A percentile compares a stretch with the other conserved stretches of the same genome.
These are phyloP conservation scores for Daldinia eschscholtzii DNA, from an alignment of 2,329 filamentous ascomycete genomes.

Conservation along the genomic window DNA sequence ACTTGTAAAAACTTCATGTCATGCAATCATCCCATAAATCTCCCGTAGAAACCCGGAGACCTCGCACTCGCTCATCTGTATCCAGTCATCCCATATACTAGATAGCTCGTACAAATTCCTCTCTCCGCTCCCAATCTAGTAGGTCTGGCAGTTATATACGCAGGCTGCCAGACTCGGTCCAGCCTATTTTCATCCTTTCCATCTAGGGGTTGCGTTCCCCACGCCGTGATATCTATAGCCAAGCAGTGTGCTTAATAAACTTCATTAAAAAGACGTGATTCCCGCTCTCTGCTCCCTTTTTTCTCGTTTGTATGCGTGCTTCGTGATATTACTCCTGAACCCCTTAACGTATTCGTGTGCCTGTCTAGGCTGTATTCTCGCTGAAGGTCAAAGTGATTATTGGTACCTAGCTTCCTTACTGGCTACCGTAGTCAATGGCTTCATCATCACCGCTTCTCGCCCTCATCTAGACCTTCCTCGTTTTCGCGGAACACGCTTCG, in stretches of 20 bases:
- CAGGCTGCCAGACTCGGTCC: background rate
- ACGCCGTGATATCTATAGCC: slow-evolving; percentile 33
- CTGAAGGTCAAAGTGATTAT: background rate
- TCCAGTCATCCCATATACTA: background rate
- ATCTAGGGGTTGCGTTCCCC: background rate
- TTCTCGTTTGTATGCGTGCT: background rate
- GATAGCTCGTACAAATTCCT: background rate
- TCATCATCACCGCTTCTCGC: slow-evolving; percentile 25
- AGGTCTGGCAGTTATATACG: slow-evolving; percentile 2
- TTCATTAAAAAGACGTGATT: background rate
- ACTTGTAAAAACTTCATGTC: slow-evolving; percentile 7
- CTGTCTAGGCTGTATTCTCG: background rate
- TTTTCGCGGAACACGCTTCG: slow-evolving; percentile 48
- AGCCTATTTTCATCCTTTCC: background rate
- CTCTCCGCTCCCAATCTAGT: background rate
- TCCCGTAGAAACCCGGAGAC: background rate
- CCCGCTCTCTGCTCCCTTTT: background rate
- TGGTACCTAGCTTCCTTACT: background rate
- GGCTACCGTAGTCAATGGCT: background rate
- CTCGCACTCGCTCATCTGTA: background rate
- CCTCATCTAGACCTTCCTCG: slow-evolving; percentile 42
- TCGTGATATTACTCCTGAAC: background rate
- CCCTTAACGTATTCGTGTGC: background rate
- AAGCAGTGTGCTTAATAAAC: background rate
- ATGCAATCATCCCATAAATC: slow-evolving; percentile 1